These are phyloP conservation scores for Bothriochloa decipiens DNA, from an alignment of 176 grass and related monocot species.

Conservation along the genomic window DNA sequence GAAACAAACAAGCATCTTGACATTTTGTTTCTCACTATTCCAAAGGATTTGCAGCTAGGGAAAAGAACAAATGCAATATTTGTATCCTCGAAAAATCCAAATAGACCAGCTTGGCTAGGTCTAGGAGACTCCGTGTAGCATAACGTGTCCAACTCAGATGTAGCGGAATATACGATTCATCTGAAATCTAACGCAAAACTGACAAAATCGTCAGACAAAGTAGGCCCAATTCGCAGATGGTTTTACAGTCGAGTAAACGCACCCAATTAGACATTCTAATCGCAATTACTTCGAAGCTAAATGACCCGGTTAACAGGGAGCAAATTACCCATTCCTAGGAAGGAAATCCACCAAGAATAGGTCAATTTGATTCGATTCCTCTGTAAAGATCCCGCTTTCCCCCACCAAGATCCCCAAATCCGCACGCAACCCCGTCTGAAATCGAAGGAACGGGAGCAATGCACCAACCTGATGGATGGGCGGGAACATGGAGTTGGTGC, in stretches of 20 bases:
- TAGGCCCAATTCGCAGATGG: neutral
- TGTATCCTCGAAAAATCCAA: slow-evolving; percentile 6
- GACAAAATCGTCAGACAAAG: neutral
- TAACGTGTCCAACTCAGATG: slow-evolving; percentile 12
- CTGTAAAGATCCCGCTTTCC: slow-evolving; percentile 7
- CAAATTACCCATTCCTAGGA: slow-evolving; percentile 8
- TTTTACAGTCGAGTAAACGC: neutral
- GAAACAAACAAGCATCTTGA: slow-evolving; percentile 12
- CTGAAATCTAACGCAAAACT: neutral
- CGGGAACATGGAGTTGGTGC: slow-evolving; percentile 69
- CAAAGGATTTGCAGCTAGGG: slow-evolving; percentile 25
- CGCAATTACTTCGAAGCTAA: slow-evolving; percentile 1
- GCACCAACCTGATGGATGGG: slow-evolving; percentile 60
- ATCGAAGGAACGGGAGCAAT: neutral
- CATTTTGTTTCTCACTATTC: neutral
- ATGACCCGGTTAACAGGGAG: neutral
- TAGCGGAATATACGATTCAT: neutral
- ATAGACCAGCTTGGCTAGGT: neutral
- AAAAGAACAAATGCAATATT: slow-evolving; percentile 27
- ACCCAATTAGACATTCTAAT: neutral
- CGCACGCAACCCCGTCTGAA: slow-evolving; percentile 26
- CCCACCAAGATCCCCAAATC: slow-evolving; percentile 28
- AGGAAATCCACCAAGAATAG: neutral
- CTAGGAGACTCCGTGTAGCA: neutral
- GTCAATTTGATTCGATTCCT: slow-evolving; percentile 2